Evolutionary conservation across 371 early-diverging fungal genomes (phyloP).

Genomic region (Syncephalis fuscata): DNA sequence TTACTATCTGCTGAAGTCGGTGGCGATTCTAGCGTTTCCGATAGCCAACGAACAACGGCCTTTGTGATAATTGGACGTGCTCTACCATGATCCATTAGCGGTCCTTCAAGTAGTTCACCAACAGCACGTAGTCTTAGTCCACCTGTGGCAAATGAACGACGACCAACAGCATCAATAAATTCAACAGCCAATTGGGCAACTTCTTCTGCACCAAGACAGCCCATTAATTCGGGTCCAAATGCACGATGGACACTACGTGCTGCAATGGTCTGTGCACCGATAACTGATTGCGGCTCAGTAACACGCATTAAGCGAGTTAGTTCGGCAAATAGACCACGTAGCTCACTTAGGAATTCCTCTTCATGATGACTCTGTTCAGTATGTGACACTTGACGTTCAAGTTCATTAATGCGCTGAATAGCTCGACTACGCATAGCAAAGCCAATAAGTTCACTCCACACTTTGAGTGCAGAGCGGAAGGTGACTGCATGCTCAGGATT

Average conservation of each 20-base stretch:
- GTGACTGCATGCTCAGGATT: constrained; percentile 25
- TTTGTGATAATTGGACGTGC: too few relatives aligned
- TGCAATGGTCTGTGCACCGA: constrained; percentile 45
- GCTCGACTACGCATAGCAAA: constrained; percentile 29
- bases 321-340: constrained; percentile 16
- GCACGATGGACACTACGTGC: constrained; percentile 20
- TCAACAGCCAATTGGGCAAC: constrained; percentile 24
- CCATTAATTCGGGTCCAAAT: constrained; percentile 28
- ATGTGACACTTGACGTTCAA: constrained; percentile 11
- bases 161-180: constrained; percentile 27
- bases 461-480: constrained; percentile 43
- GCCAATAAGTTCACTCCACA: constrained; percentile 44
- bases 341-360: constrained; percentile 17
- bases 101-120: too few relatives aligned
- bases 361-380: constrained; percentile 9
- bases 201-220: constrained; percentile 24
- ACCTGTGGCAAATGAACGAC: too few relatives aligned
- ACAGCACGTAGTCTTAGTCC: too few relatives aligned
- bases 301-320: constrained; percentile 31
- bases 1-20: too few relatives aligned
- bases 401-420: constrained; percentile 17
- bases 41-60: too few relatives aligned
- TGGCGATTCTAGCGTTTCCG: too few relatives aligned
- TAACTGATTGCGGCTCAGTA: constrained; percentile 29
- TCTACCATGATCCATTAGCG: too few relatives aligned